phyloP scores from a whole-genome alignment of 2,329 filamentous ascomycete genomes.

The Fusarium miscanthi region DNA sequence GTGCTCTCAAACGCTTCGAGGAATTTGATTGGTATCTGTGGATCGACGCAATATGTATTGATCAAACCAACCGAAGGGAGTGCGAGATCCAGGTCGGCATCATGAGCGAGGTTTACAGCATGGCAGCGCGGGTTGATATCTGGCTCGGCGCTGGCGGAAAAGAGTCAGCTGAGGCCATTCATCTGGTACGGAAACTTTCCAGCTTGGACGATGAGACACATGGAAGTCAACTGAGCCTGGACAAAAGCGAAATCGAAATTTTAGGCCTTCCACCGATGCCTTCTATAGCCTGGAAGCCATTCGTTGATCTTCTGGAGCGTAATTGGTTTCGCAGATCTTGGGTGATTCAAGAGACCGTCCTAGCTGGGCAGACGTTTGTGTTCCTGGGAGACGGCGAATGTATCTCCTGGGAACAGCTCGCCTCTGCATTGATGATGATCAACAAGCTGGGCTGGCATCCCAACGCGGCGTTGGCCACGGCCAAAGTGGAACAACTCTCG shows the following conservation, averaged over 20 bases:
- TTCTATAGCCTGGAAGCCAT: not conserved
- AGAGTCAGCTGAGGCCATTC: not conserved
- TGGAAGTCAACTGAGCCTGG: not conserved
- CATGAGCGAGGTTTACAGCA: not conserved
- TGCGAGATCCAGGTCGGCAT: not conserved
- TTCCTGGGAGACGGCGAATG: not conserved
- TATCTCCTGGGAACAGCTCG: not conserved
- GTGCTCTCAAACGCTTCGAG: not conserved
- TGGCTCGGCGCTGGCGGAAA: not conserved
- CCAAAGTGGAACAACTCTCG: rapidly evolving
- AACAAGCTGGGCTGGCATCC: not conserved
- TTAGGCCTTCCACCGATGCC: not conserved
- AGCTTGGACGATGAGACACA: not conserved
- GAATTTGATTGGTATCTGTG: not conserved
- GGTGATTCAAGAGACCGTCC: not conserved
- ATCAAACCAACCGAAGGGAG: not conserved
- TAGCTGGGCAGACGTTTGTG: not conserved
- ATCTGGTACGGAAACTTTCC: not conserved
- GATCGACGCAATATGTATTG: not conserved
- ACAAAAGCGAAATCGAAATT: not conserved
- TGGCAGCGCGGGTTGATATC: not conserved
- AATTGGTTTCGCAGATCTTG: not conserved
- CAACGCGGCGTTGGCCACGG: not conserved
- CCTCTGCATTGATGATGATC: not conserved
- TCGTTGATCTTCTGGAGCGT: not conserved